phyloP scores from a whole-genome alignment of 1,284 basidiomycete species.

The Coniferiporia weirii region DNA sequence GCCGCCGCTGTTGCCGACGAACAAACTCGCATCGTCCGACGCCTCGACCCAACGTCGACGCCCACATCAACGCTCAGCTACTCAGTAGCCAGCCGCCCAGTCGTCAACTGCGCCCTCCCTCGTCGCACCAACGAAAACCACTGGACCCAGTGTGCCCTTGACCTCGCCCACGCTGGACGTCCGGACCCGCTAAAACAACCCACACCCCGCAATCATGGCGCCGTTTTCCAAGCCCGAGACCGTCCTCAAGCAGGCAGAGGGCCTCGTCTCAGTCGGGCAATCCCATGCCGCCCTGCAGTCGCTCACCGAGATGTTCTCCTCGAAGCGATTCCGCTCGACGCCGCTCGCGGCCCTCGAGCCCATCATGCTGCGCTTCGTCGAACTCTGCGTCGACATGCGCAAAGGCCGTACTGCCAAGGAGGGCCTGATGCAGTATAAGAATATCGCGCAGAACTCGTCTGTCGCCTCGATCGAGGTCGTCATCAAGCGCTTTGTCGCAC shows the following conservation, averaged over 20 bases:
- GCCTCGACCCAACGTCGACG: neutral
- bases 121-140: neutral
- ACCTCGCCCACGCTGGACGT: constrained; percentile 10
- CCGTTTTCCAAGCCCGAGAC: constrained; percentile 91
- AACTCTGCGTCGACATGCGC: constrained; percentile 94
- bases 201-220: constrained; percentile 50
- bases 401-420: constrained; percentile 94
- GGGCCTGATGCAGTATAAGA: constrained; percentile 95
- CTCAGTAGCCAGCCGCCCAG: neutral
- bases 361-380: constrained; percentile 91
- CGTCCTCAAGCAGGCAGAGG: constrained; percentile 87
- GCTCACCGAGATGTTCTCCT: constrained; percentile 87
- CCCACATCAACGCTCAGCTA: neutral
- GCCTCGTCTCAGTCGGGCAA: constrained; percentile 87
- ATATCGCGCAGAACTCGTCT: constrained; percentile 90
- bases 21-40: neutral
- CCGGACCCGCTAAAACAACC: neutral
- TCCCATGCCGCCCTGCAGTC: constrained; percentile 85
- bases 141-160: neutral
- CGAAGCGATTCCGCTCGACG: constrained; percentile 92
- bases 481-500: constrained; percentile 84
- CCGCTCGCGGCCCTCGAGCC: constrained; percentile 89
- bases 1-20: neutral
- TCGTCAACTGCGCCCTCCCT: neutral
- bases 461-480: constrained; percentile 91